These are phyloP conservation scores for Endotrypanum monterogeii DNA, from an alignment of 208 protist genomes.

Conservation along the genomic window DNA sequence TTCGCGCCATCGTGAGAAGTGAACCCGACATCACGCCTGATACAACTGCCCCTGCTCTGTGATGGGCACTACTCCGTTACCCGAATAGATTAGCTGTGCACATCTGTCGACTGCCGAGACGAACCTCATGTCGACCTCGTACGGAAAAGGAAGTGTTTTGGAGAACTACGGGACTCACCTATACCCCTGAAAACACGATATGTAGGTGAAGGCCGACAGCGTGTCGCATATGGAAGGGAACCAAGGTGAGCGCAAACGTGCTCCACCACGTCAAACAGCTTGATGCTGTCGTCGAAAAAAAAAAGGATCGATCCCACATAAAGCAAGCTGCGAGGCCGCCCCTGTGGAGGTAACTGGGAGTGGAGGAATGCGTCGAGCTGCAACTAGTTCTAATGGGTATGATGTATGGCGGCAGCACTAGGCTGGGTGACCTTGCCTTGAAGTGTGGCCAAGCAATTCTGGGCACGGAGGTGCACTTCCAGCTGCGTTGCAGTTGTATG, in stretches of 20 bases:
- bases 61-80: conserved; percentile 29
- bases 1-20: conserved; percentile 38
- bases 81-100: conserved; percentile 32
- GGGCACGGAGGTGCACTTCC: conserved; percentile 25
- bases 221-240: conserved; percentile 1
- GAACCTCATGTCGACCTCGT: conserved; percentile 48
- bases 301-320: background rate
- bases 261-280: background rate
- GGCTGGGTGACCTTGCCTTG: too few relatives aligned
- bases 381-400: background rate
- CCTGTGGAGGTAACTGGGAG: background rate
- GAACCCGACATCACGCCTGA: conserved; percentile 31
- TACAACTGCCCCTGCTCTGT: conserved; percentile 37
- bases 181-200: conserved; percentile 6
- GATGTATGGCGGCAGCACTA: too few relatives aligned
- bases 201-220: background rate
- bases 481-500: conserved; percentile 35
- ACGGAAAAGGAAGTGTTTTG: conserved; percentile 40
- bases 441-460: too few relatives aligned
- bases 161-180: conserved; percentile 27
- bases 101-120: conserved; percentile 26
- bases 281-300: background rate
- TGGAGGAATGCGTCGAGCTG: background rate
- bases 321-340: background rate
- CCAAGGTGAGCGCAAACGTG: background rate